Percentiles rank a stretch among this genome's conserved stretches.
Conservation (phyloP, 2,329 filamentous ascomycete species). For the Penicillium decumbens region DNA sequence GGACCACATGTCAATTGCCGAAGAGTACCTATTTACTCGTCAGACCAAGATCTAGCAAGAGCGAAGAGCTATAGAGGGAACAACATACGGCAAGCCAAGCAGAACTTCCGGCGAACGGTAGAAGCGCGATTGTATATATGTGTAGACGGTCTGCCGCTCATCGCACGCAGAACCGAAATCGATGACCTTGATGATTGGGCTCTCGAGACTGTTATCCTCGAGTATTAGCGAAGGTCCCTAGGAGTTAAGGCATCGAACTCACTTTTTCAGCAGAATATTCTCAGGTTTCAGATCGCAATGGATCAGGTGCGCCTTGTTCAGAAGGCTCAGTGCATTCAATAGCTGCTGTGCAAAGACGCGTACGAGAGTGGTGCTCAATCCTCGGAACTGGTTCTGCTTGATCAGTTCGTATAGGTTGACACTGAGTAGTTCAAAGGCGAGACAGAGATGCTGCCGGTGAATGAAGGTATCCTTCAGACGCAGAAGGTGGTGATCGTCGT, state of each 20-base stretch:
- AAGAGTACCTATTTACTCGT: constrained; percentile 65
- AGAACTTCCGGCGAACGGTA: constrained; percentile 96
- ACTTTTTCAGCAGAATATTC: constrained; percentile 96
- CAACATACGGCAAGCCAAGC: constrained; percentile 71
- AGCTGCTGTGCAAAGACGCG: constrained; percentile 96
- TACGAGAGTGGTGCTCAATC: constrained; percentile 91
- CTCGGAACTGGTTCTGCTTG: constrained; percentile 98
- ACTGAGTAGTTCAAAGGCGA: constrained; percentile 93
- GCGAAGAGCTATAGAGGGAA: neutral
- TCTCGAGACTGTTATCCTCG: constrained; percentile 63
- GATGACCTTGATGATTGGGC: constrained; percentile 99
- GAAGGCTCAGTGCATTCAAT: constrained; percentile 80
- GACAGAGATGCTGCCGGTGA: constrained; percentile 89
- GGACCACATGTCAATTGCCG: constrained; percentile 99
- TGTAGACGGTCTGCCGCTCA: constrained; percentile 97
- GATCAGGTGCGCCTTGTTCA: constrained; percentile 95
- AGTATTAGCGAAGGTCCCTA: neutral
- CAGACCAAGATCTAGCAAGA: constrained; percentile 10
- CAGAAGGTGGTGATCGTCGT: constrained; percentile 93
- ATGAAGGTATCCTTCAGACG: constrained; percentile 98
- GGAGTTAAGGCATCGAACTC: constrained; percentile 23
- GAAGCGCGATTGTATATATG: constrained; percentile 97
- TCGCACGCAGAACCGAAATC: constrained; percentile 98
- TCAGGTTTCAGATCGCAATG: constrained; percentile 98
- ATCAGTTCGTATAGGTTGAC: constrained; percentile 98